A percentile compares a stretch with the other conserved stretches of the same genome.
phyloP scores from a whole-genome alignment of 2,329 filamentous ascomycete genomes.

The Ceratocystis colombiana region DNA sequence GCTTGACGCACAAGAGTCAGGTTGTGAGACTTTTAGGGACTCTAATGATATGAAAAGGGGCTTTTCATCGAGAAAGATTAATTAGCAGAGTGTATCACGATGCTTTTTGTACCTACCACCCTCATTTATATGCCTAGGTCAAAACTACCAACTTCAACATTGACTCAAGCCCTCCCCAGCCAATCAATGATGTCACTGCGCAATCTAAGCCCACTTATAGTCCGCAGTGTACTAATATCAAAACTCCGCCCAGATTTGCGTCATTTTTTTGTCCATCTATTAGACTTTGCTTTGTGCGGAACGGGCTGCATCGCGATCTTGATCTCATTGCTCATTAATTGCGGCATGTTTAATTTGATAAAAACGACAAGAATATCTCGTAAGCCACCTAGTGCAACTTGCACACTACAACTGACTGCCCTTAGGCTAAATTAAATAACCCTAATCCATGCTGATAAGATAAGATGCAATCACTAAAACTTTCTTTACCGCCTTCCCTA shows the following conservation, averaged over 20 bases:
- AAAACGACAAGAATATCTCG: too few species aligned
- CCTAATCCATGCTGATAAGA: neutral
- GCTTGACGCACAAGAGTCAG: neutral
- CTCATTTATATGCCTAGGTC: too few species aligned
- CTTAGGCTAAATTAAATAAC: neutral
- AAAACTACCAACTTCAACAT: too few species aligned
- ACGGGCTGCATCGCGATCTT: neutral
- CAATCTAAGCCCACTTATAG: neutral
- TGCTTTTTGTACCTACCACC: too few species aligned
- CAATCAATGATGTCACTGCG: conserved; percentile 13
- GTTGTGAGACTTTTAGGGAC: neutral
- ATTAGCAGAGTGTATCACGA: too few species aligned
- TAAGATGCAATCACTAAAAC: conserved; percentile 18
- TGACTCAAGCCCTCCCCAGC: neutral
- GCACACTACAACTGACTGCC: neutral
- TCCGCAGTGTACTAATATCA: conserved; percentile 1
- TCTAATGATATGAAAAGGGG: neutral
- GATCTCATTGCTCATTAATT: neutral
- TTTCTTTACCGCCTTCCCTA: conserved; percentile 17
- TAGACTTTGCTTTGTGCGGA: neutral
- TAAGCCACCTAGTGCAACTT: neutral
- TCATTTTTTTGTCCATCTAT: neutral
- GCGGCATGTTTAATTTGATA: too few species aligned
- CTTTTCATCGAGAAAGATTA: too few species aligned
- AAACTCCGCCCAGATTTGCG: conserved; percentile 5